A percentile compares a stretch with the other conserved stretches of the same genome.
Evolutionary conservation across 106 monocot species (phyloP).

Genomic region (Allium sativum): DNA sequence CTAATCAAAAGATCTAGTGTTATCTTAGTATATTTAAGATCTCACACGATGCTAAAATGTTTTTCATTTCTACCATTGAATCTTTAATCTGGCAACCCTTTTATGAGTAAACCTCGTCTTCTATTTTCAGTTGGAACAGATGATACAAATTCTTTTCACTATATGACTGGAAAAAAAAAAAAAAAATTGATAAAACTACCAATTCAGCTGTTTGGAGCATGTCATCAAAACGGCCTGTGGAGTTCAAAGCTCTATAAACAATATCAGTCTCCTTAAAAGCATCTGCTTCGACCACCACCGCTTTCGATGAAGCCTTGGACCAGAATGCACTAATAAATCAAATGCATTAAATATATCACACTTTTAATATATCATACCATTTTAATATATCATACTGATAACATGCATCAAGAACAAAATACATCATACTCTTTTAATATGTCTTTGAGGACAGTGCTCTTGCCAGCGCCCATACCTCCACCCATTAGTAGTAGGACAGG

Average conservation of each 20-base stretch:
- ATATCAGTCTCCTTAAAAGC: conserved; percentile 94
- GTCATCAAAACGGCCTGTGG: conserved; percentile 73
- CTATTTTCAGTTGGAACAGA: too few species aligned
- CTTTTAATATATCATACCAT: neutral
- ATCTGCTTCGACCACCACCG: conserved; percentile 89
- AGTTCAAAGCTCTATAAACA: conserved; percentile 78
- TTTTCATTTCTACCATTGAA: too few species aligned
- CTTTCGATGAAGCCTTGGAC: conserved; percentile 38
- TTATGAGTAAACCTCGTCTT: too few species aligned
- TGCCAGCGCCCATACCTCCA: conserved; percentile 94
- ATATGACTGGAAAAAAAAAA: too few species aligned
- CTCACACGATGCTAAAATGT: too few species aligned
- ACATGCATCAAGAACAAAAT: too few species aligned
- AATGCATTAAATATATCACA: neutral
- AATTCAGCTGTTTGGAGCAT: conserved; percentile 93
- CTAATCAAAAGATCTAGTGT: too few species aligned
- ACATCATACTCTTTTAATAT: conserved; percentile 51
- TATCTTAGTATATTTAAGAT: too few species aligned
- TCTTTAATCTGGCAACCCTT: too few species aligned
- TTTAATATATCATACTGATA: too few species aligned
- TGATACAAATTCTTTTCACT: too few species aligned
- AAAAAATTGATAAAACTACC: conserved; percentile 15
- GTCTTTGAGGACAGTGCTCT: conserved; percentile 90
- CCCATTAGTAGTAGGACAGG: conserved; percentile 93
- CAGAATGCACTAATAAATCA: conserved; percentile 54